Conservation (phyloP, 768 basidiomycete species). For the Saitozyma sp. region DNA sequence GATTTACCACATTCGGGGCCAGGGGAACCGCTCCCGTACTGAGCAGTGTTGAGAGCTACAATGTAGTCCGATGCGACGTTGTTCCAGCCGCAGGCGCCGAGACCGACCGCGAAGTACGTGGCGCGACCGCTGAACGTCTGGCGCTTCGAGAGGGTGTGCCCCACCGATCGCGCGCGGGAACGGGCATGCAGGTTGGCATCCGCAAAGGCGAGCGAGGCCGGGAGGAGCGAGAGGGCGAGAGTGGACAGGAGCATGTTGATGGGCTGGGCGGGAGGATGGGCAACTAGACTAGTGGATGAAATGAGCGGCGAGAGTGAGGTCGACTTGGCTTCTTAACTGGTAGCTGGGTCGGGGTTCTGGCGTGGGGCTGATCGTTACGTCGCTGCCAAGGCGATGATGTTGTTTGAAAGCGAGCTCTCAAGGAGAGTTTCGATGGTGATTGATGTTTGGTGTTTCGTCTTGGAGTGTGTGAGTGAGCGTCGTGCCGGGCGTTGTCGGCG, state of each 20-base stretch:
- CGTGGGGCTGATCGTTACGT: too few relatives aligned
- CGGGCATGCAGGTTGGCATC: constrained; percentile 20
- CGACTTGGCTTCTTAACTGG: too few relatives aligned
- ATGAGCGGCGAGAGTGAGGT: too few relatives aligned
- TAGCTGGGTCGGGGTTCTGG: too few relatives aligned
- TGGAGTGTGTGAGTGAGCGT: too few relatives aligned
- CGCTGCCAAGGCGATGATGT: too few relatives aligned
- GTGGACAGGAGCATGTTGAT: constrained; percentile 11
- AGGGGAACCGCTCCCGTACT: constrained; percentile 61
- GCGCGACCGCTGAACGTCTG: constrained; percentile 33
- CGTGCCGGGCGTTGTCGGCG: too few relatives aligned
- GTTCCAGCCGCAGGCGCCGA: constrained; percentile 56
- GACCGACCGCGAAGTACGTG: constrained; percentile 56
- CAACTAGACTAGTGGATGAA: too few relatives aligned
- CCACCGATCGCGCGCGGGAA: constrained; percentile 3
- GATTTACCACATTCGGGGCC: constrained; percentile 64
- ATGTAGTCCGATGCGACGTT: constrained; percentile 53
- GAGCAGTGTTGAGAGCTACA: constrained; percentile 52
- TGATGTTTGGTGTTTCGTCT: too few relatives aligned
- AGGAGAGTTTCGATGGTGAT: too few relatives aligned
- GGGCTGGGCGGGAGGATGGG: too few relatives aligned
- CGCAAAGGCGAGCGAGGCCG: constrained; percentile 27
- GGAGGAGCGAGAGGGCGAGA: constrained; percentile 20
- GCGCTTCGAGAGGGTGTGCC: constrained; percentile 21
- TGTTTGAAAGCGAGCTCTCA: too few relatives aligned